phyloP scores from a whole-genome alignment of 2,329 filamentous ascomycete species.

The Cladobotryum protrusum region DNA sequence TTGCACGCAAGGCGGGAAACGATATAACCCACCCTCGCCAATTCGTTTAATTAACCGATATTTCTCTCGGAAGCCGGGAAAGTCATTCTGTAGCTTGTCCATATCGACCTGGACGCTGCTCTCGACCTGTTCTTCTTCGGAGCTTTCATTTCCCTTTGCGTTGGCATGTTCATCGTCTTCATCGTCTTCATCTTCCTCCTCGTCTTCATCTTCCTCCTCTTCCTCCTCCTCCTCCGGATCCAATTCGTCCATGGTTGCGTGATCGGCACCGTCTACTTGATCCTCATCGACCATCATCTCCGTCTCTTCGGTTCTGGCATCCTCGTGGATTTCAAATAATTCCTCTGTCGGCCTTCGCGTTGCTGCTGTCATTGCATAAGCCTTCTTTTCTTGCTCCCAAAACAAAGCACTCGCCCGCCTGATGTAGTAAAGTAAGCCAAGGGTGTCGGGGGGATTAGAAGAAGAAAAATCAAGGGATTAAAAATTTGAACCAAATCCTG shows the following conservation, averaged over 20 bases:
- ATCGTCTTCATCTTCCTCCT: slow-evolving; percentile 27
- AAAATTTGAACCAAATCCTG: no score
- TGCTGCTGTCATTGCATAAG: slow-evolving; percentile 5
- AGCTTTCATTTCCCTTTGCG: slow-evolving; percentile 37
- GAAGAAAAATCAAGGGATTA: no score
- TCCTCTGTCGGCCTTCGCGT: slow-evolving; percentile 26
- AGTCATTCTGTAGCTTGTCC: slow-evolving; percentile 72
- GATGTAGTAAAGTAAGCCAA: no score
- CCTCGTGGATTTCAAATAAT: slow-evolving; percentile 44
- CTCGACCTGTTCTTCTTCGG: slow-evolving; percentile 60
- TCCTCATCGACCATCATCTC: slow-evolving; percentile 43
- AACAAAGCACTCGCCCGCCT: no score
- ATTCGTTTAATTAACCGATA: slow-evolving; percentile 95
- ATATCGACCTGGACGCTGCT: slow-evolving; percentile 76
- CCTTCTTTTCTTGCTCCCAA: neutral
- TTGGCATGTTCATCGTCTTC: slow-evolving; percentile 22
- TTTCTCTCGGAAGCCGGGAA: slow-evolving; percentile 74
- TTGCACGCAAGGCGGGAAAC: neutral
- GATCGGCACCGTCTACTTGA: slow-evolving; percentile 22
- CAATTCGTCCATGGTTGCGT: slow-evolving; percentile 17
- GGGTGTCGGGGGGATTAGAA: no score
- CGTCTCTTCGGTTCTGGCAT: slow-evolving; percentile 44
- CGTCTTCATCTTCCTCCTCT: slow-evolving; percentile 23
- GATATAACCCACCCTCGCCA: slow-evolving; percentile 66
- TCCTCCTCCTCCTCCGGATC: slow-evolving; percentile 23